Percentiles rank a stretch among this genome's conserved stretches.
phyloP scores from a whole-genome alignment of 208 protist genomes.

The Trypanosoma melophagium region DNA sequence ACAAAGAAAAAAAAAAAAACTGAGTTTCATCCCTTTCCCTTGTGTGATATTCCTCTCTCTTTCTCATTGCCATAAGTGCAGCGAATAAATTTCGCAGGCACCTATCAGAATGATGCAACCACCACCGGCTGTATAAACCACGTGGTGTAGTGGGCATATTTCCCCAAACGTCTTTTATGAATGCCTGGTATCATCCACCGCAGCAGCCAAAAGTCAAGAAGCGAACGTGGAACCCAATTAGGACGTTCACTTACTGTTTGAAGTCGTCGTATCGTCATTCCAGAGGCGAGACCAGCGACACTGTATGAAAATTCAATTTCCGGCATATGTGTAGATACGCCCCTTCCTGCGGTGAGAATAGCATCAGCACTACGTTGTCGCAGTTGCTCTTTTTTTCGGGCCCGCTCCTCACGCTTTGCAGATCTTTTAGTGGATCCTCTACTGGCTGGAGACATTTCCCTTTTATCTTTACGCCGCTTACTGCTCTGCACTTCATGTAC shows the following conservation, averaged over 20 bases:
- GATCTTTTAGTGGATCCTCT: constrained; percentile 1
- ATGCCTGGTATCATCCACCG: constrained; percentile 42
- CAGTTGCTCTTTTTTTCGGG: constrained; percentile 16
- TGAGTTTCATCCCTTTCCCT: neutral
- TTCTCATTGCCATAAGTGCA: constrained; percentile 6
- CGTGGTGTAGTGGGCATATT: constrained; percentile 78
- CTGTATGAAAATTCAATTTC: constrained; percentile 65
- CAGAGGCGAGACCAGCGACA: constrained; percentile 53
- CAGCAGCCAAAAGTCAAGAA: constrained; percentile 49
- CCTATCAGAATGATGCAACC: constrained; percentile 35
- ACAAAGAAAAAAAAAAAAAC: neutral
- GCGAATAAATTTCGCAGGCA: neutral
- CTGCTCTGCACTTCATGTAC: neutral
- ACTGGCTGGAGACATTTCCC: neutral
- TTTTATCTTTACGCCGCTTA: neutral
- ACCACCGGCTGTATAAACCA: constrained; percentile 73
- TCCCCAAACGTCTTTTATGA: constrained; percentile 50
- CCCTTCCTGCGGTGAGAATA: constrained; percentile 11
- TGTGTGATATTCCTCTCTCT: neutral
- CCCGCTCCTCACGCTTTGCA: constrained; percentile 19
- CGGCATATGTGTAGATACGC: constrained; percentile 31
- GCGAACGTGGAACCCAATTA: constrained; percentile 61
- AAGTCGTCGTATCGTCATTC: constrained; percentile 63
- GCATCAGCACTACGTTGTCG: constrained; percentile 6
- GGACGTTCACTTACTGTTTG: constrained; percentile 60